Conservation (phyloP, 2,329 filamentous ascomycete genomes). For the Pseudogymnoascus sp. region DNA sequence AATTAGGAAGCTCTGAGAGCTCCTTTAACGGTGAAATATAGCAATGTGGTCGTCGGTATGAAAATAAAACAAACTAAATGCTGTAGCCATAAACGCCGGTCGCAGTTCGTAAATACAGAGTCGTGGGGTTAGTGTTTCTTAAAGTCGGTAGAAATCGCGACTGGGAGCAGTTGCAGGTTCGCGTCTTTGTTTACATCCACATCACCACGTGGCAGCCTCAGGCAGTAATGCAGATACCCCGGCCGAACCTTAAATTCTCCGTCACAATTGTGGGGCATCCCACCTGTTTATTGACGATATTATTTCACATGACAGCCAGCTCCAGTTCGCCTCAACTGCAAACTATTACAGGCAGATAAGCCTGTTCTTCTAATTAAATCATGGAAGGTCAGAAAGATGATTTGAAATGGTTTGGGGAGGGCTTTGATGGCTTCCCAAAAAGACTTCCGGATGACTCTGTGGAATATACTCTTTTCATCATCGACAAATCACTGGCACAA, state of each 20-base stretch:
- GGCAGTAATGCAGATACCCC: conserved; percentile 4
- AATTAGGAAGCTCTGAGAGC: conserved; percentile 15
- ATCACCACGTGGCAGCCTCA: conserved; percentile 4
- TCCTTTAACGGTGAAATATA: neutral
- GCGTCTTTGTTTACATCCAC: conserved; percentile 11
- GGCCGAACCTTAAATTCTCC: conserved; percentile 10
- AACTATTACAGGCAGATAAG: neutral
- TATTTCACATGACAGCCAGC: neutral
- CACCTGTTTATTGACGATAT: neutral
- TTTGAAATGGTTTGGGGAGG: conserved; percentile 59
- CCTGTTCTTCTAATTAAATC: neutral
- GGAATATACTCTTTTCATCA: conserved; percentile 72
- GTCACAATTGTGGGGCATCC: neutral
- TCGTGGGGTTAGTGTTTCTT: conserved; percentile 1
- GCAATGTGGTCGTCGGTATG: conserved; percentile 2
- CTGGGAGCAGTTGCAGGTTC: neutral
- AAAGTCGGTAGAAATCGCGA: conserved; percentile 1
- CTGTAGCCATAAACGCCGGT: conserved; percentile 10
- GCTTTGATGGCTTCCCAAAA: conserved; percentile 51
- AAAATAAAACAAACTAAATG: neutral
- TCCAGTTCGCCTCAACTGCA: neutral
- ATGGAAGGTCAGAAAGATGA: conserved; percentile 43
- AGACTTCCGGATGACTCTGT: conserved; percentile 74
- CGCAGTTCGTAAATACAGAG: conserved; percentile 6
- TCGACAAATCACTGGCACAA: conserved; percentile 50